Percentiles rank a stretch among this genome's conserved stretches.
These are phyloP conservation scores for Nakazawaea anatomiae DNA, from an alignment of 805 yeast species.

Conservation along the genomic window DNA sequence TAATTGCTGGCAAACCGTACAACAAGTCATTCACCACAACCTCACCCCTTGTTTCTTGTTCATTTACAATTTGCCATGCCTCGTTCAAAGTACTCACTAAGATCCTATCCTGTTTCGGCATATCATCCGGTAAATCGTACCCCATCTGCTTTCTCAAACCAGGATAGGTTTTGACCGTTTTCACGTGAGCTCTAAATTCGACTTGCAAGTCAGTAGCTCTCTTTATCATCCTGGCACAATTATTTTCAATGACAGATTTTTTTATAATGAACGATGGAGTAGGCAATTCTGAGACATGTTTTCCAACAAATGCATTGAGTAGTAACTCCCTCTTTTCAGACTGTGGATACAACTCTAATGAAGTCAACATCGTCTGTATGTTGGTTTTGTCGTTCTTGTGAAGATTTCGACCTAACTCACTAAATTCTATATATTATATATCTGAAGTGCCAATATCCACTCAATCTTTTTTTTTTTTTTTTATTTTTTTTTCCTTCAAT, in stretches of 20 bases:
- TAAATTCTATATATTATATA: no score
- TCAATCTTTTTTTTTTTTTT: no score
- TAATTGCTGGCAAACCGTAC: conserved; percentile 54
- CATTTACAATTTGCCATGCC: conserved; percentile 40
- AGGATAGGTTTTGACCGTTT: conserved; percentile 66
- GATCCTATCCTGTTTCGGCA: conserved; percentile 29
- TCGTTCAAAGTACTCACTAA: conserved; percentile 69
- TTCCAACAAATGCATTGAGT: conserved; percentile 32
- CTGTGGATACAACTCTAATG: conserved; percentile 12
- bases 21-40: conserved; percentile 37
- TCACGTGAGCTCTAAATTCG: conserved; percentile 64
- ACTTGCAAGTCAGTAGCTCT: conserved; percentile 31
- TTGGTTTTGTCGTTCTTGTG: neutral
- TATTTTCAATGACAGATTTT: conserved; percentile 29
- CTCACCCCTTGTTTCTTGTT: conserved; percentile 22
- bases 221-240: conserved; percentile 44
- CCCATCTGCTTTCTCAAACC: conserved; percentile 54
- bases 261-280: conserved; percentile 57
- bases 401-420: no score
- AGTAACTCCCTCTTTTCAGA: conserved; percentile 16
- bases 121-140: conserved; percentile 23
- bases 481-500: no score
- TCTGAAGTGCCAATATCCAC: no score
- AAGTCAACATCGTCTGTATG: conserved; percentile 15
- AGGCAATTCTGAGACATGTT: conserved; percentile 33